Conservation (phyloP, 345 rosid species). For the Sonneratia alba region DNA sequence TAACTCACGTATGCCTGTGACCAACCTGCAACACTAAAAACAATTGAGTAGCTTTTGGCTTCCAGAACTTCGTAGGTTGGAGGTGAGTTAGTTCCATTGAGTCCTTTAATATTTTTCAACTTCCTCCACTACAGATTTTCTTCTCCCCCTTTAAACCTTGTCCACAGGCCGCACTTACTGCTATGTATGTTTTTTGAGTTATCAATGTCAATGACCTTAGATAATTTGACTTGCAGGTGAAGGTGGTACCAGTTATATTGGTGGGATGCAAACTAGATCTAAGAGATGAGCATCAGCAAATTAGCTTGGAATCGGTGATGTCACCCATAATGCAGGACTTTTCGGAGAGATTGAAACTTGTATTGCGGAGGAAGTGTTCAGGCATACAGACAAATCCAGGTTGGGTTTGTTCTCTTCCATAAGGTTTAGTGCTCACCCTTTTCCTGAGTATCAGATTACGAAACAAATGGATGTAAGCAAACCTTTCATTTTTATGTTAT, state of each 20-base stretch:
- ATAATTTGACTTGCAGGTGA: conserved; percentile 41
- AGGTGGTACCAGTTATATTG: conserved; percentile 72
- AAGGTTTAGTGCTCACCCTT: neutral
- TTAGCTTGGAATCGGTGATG: conserved; percentile 60
- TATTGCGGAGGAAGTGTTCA: conserved; percentile 72
- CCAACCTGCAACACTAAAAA: conserved; percentile 46
- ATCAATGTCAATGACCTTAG: neutral
- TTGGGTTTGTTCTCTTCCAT: conserved; percentile 13
- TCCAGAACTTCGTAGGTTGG: conserved; percentile 58
- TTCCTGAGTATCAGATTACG: neutral
- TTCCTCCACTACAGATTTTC: no score
- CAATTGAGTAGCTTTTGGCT: conserved; percentile 73
- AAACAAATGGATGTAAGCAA: neutral
- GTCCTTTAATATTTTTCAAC: no score
- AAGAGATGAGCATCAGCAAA: conserved; percentile 45
- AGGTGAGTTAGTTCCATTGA: conserved; percentile 25
- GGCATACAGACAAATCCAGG: conserved; percentile 63
- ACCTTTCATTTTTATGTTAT: neutral
- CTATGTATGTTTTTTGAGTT: neutral
- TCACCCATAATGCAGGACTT: conserved; percentile 79
- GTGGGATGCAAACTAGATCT: conserved; percentile 76
- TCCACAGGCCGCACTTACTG: no score
- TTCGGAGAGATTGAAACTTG: conserved; percentile 76
- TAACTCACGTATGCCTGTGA: conserved; percentile 80
- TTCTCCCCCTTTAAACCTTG: no score